These are phyloP conservation scores for Golubevia sp. DNA, from an alignment of 1,284 basidiomycete species.

Conservation along the genomic window DNA sequence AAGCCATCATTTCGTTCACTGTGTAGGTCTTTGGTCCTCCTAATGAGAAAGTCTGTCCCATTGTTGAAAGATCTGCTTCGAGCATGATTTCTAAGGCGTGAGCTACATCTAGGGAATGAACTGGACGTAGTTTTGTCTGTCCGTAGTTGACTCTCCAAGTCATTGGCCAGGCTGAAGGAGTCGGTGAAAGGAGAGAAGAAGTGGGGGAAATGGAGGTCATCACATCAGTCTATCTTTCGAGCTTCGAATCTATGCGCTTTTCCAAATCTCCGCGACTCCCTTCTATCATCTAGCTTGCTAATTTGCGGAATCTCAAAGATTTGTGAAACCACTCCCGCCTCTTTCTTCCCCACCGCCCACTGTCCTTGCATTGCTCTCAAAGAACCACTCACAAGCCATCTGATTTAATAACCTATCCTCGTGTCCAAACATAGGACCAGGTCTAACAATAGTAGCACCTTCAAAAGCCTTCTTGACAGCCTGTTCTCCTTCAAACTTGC, in stretches of 20 bases:
- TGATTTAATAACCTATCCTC: constrained; percentile 95
- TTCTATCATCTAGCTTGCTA: too few relatives aligned
- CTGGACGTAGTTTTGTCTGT: constrained; percentile 52
- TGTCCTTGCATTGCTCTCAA: too few relatives aligned
- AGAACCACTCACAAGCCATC: constrained; percentile 73
- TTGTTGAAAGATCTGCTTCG: constrained; percentile 46
- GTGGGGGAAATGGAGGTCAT: neutral
- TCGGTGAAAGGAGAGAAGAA: neutral
- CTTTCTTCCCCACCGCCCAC: too few relatives aligned
- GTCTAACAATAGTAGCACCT: constrained; percentile 85
- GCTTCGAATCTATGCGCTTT: constrained; percentile 1
- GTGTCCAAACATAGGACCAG: constrained; percentile 82
- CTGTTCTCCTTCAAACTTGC: constrained; percentile 89
- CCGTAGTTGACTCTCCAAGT: constrained; percentile 59
- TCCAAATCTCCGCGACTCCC: neutral
- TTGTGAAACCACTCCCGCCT: too few relatives aligned
- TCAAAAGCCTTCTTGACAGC: constrained; percentile 84
- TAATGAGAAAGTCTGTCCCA: constrained; percentile 57
- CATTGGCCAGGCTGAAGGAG: constrained; percentile 36
- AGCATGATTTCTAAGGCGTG: constrained; percentile 54
- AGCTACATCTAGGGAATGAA: constrained; percentile 57
- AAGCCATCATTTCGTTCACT: constrained; percentile 38
- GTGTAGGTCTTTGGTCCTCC: constrained; percentile 56
- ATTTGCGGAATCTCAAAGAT: too few relatives aligned
- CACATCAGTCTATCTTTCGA: neutral